Evolutionary conservation across 2,329 filamentous ascomycete species (phyloP).

Genomic region (Botrytis pseudocinerea): DNA sequence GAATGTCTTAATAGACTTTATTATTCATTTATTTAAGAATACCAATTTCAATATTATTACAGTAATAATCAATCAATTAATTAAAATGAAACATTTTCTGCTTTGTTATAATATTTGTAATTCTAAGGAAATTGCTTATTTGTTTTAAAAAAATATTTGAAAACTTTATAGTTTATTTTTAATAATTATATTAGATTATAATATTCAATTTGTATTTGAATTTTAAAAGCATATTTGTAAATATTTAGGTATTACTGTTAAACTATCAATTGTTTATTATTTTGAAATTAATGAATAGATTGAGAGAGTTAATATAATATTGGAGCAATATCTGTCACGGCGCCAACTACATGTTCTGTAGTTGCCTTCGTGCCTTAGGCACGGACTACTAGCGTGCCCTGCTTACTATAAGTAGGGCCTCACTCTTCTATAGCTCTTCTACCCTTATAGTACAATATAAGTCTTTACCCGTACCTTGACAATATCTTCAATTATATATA

Average conservation of each 20-base stretch:
- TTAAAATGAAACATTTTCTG: background rate
- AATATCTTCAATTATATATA: too few relatives aligned
- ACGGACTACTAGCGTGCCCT: too few relatives aligned
- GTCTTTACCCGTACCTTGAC: too few relatives aligned
- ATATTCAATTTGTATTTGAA: background rate
- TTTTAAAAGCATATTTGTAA: background rate
- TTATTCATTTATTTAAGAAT: background rate
- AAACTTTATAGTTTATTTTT: background rate
- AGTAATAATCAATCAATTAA: background rate
- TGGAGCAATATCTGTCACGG: too few relatives aligned
- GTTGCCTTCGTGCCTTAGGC: too few relatives aligned
- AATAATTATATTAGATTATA: background rate
- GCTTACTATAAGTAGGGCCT: too few relatives aligned
- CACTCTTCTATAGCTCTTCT: too few relatives aligned
- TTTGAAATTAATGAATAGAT: background rate
- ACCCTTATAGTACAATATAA: too few relatives aligned
- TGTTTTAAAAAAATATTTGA: background rate
- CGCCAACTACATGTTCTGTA: too few relatives aligned
- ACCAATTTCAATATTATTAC: background rate
- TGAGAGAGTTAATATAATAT: background rate
- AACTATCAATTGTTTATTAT: background rate
- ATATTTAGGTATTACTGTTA: background rate
- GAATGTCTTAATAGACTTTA: background rate
- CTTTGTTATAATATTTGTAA: background rate
- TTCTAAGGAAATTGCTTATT: background rate